Evolutionary conservation across 345 rosid species (phyloP).

Genomic region (Sapria himalayana): DNA sequence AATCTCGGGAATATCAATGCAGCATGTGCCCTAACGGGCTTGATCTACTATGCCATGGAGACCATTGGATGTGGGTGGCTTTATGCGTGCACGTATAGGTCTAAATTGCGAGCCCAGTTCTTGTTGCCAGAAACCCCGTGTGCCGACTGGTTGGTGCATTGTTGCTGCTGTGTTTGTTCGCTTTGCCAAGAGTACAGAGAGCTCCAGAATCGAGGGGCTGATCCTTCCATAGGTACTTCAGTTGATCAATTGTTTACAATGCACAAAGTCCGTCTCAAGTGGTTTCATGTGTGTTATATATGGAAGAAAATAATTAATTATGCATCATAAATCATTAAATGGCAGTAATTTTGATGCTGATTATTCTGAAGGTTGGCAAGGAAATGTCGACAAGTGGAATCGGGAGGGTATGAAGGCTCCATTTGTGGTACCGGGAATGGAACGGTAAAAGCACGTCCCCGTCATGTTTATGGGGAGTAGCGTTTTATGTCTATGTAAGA

Average conservation of each 20-base stretch:
- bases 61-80: conserved; percentile 17
- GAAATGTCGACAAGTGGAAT: conserved; percentile 32
- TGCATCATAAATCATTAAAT: neutral
- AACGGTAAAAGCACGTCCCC: conserved; percentile 5
- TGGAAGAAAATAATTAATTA: too few species aligned
- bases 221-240: conserved; percentile 35
- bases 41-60: conserved; percentile 19
- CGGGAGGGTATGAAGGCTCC: conserved; percentile 17
- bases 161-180: conserved; percentile 26
- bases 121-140: conserved; percentile 31
- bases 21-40: conserved; percentile 16
- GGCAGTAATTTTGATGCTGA: neutral
- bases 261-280: too few species aligned
- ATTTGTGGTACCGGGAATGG: conserved; percentile 9
- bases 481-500: too few species aligned
- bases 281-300: too few species aligned
- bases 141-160: conserved; percentile 24
- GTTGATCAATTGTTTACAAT: too few species aligned
- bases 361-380: conserved; percentile 29
- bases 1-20: neutral
- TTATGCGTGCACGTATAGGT: conserved; percentile 18
- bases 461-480: too few species aligned
- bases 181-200: conserved; percentile 41
- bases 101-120: conserved; percentile 18
- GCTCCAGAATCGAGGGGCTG: conserved; percentile 22